Evolutionary conservation across 306 rosid species (phyloP).

Genomic region (Corylus avellana): DNA sequence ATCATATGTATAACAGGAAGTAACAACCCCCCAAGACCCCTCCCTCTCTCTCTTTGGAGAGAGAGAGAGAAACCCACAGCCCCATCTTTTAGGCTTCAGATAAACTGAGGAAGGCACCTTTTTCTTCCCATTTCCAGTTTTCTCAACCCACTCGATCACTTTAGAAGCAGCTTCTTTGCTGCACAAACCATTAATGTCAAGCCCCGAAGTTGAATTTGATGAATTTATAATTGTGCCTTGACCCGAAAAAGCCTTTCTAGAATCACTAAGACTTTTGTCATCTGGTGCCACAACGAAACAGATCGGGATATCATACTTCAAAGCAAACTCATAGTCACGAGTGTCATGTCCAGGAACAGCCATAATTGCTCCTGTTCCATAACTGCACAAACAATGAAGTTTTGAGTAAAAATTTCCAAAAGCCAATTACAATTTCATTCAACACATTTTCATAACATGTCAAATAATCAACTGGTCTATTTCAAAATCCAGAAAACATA

Average conservation of each 20-base stretch:
- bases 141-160: slow-evolving; percentile 89
- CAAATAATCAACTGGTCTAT: slow-evolving; percentile 28
- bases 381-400: slow-evolving; percentile 56
- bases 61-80: background rate
- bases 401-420: slow-evolving; percentile 19
- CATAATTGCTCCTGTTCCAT: slow-evolving; percentile 98
- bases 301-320: slow-evolving; percentile 65
- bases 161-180: slow-evolving; percentile 75
- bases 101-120: slow-evolving; percentile 54
- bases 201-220: slow-evolving; percentile 53
- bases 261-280: slow-evolving; percentile 44
- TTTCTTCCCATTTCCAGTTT: slow-evolving; percentile 80
- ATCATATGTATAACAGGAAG: slow-evolving; percentile 8
- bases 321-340: slow-evolving; percentile 90
- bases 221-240: slow-evolving; percentile 72
- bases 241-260: slow-evolving; percentile 71
- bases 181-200: slow-evolving; percentile 75
- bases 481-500: slow-evolving; percentile 15
- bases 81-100: slow-evolving; percentile 24
- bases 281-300: slow-evolving; percentile 69
- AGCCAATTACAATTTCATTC: slow-evolving; percentile 8
- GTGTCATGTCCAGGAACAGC: slow-evolving; percentile 96
- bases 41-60: background rate
- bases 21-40: background rate
- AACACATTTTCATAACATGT: slow-evolving; percentile 21